Percentiles rank a stretch among this genome's conserved stretches.
These are phyloP conservation scores for Globisporangium cystogenes DNA, from an alignment of 352 stramenopile genomes.

Conservation along the genomic window DNA sequence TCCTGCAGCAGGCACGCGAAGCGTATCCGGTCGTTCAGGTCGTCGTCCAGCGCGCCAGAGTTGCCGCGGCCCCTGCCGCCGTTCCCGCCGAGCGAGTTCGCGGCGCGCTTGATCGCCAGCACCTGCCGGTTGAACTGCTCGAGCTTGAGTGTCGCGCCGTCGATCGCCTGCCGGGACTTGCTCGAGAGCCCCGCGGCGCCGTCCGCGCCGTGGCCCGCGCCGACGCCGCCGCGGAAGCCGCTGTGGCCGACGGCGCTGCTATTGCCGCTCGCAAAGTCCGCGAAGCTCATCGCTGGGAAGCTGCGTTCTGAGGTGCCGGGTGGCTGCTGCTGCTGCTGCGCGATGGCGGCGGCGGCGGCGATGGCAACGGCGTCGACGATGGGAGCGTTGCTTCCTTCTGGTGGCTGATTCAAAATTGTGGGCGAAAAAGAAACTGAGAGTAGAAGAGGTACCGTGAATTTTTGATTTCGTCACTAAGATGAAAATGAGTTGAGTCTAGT, in stretches of 20 bases:
- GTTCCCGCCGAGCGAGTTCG: slow-evolving; percentile 9
- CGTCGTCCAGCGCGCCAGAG: slow-evolving; percentile 44
- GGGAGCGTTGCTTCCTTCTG: not conserved
- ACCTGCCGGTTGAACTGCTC: slow-evolving; percentile 84
- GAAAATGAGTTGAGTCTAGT: too few species aligned
- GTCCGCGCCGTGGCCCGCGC: slow-evolving; percentile 4
- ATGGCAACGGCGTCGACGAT: too few species aligned
- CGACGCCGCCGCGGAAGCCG: slow-evolving; percentile 10
- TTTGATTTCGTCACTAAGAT: too few species aligned
- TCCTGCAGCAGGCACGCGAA: slow-evolving; percentile 80
- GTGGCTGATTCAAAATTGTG: too few species aligned
- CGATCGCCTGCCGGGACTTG: slow-evolving; percentile 49
- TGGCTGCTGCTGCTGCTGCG: too few species aligned
- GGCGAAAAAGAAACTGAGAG: too few species aligned
- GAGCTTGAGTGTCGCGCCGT: slow-evolving; percentile 67
- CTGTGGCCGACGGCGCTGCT: not conserved
- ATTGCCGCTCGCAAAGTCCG: slow-evolving; percentile 39
- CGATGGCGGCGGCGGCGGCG: too few species aligned
- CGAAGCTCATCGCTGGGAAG: slow-evolving; percentile 43
- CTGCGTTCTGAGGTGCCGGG: too few species aligned
- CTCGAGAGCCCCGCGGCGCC: slow-evolving; percentile 14
- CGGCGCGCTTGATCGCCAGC: slow-evolving; percentile 65
- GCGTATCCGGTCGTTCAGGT: slow-evolving; percentile 79
- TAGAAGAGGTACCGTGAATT: too few species aligned
- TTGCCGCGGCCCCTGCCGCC: slow-evolving; percentile 4